Percentiles rank a stretch among this genome's conserved stretches.
Evolutionary conservation across 208 protist genomes (phyloP).

Genomic region (Acanthamoeba royreba): DNA sequence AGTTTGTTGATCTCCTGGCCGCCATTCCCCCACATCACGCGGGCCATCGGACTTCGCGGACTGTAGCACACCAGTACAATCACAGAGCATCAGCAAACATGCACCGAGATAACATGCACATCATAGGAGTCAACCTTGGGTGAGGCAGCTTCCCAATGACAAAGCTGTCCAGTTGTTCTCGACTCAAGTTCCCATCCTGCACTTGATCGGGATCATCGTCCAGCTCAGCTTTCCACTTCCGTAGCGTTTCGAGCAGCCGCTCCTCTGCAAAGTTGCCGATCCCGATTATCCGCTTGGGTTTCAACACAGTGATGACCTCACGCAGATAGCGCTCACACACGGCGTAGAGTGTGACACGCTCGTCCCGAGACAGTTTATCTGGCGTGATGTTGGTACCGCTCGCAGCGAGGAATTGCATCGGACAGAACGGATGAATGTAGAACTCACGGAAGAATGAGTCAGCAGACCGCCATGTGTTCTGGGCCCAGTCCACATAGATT

Average conservation of each 20-base stretch:
- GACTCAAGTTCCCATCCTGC: too few relatives aligned
- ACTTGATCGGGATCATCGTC: not conserved
- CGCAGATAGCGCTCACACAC: not conserved
- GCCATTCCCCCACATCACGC: not conserved
- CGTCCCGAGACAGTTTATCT: not conserved
- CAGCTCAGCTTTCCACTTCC: not conserved
- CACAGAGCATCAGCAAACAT: not conserved
- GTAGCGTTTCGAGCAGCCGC: not conserved
- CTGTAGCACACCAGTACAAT: not conserved
- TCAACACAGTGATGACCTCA: not conserved
- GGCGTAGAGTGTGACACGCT: not conserved
- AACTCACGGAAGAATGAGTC: not conserved
- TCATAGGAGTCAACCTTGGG: not conserved
- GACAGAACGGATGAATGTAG: slow-evolving; percentile 6
- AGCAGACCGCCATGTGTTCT: not conserved
- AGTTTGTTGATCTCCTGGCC: not conserved
- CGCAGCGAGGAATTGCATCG: not conserved
- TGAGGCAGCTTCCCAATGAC: not conserved
- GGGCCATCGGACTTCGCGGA: not conserved
- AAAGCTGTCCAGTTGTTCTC: not conserved
- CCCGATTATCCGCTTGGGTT: not conserved
- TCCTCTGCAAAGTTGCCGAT: slow-evolving; percentile 38
- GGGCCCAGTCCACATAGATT: not conserved
- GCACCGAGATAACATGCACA: not conserved
- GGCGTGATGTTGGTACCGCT: slow-evolving; percentile 2